Base-by-base conservation (phyloP, 768 basidiomycete species). In the Lentinula boryana region DNA sequence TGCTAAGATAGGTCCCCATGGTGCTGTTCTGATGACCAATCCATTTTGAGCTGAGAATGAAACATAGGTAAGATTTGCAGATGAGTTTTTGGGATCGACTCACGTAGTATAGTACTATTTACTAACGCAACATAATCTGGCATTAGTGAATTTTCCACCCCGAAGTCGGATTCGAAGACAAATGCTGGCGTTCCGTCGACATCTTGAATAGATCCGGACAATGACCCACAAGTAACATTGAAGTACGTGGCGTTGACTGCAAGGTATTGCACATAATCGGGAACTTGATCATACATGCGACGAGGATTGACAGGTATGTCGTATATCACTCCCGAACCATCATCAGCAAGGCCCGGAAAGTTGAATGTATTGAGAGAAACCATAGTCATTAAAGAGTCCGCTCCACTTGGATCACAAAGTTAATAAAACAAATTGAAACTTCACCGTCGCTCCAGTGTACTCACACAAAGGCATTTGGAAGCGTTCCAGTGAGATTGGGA, bases 221-320 rank as follows among this genome's bases (percentile, higher is more conserved):
- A 18, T 32, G 21, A 59, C n/a, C 58, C 58, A 21, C 58, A 59
- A 18, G 46, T 50, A 32, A 59, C 58, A 23, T 59, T 27, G 48
- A 59, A 59, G 23, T 50, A 35, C 10, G 58, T 59, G 21, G 58
- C 58, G 8, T 21, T 36, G n/a, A 52, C 50, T 4, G 32, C 6
- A 15, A 50, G 18, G 15, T 16, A 9, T 35, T 5, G 51, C 4
- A 52, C 51, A 16, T 16, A 31, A 52, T 35, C 33, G n/a, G 18
- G 12, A 12, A 18, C 31, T 7, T 9, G 21, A 1, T 43, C 13
- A 43, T 5, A 32, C 10, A 52, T 41, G 38, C 10, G 9, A 16
- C 1, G 10, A 16, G 40, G 56, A 41, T 58, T 7, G n/a, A 57
- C 16, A 21, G 58, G 58, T 32, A 51, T 40, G 7, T 59, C 58